Percentiles rank a stretch among this genome's conserved stretches.
phyloP scores from a whole-genome alignment of 2,329 filamentous ascomycete species.

The Botryotinia globosa region DNA sequence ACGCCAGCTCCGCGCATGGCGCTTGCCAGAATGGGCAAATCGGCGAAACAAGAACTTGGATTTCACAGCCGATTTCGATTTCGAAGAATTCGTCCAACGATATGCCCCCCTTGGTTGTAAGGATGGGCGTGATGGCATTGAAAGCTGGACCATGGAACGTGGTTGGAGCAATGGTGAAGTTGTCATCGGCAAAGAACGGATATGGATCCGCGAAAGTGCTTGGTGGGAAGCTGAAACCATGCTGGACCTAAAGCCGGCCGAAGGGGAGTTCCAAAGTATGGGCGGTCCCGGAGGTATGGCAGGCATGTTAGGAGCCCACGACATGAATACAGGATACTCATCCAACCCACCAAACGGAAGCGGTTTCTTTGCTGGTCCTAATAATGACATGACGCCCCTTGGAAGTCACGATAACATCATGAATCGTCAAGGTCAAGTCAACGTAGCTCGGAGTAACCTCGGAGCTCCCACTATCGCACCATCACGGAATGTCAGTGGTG shows the following conservation, averaged over 20 bases:
- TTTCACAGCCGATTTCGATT: constrained; percentile 94
- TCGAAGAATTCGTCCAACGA: constrained; percentile 84
- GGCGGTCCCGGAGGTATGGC: constrained; percentile 32
- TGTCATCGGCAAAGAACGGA: constrained; percentile 81
- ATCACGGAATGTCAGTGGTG: constrained; percentile 55
- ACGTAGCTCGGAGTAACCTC: constrained; percentile 46
- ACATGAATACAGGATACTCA: constrained; percentile 72
- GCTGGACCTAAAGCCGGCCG: constrained; percentile 72
- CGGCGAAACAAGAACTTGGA: constrained; percentile 86
- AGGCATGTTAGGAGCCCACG: constrained; percentile 53
- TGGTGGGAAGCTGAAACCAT: constrained; percentile 99
- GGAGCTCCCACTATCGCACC: constrained; percentile 61
- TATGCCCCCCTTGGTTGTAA: constrained; percentile 82
- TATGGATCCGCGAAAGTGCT: constrained; percentile 90
- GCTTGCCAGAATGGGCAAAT: constrained; percentile 94
- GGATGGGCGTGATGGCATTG: constrained; percentile 87
- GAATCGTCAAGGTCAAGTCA: constrained; percentile 32
- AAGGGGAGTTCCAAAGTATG: constrained; percentile 30
- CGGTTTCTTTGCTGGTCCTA: constrained; percentile 67
- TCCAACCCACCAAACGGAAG: constrained; percentile 48
- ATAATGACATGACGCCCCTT: constrained; percentile 59
- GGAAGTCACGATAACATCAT: constrained; percentile 72
- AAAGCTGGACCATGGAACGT: constrained; percentile 89
- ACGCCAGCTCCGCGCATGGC: constrained; percentile 87
- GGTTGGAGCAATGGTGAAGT: constrained; percentile 99